These are phyloP conservation scores for Lepidium aucheri DNA, from an alignment of 345 rosid genomes.

Conservation along the genomic window DNA sequence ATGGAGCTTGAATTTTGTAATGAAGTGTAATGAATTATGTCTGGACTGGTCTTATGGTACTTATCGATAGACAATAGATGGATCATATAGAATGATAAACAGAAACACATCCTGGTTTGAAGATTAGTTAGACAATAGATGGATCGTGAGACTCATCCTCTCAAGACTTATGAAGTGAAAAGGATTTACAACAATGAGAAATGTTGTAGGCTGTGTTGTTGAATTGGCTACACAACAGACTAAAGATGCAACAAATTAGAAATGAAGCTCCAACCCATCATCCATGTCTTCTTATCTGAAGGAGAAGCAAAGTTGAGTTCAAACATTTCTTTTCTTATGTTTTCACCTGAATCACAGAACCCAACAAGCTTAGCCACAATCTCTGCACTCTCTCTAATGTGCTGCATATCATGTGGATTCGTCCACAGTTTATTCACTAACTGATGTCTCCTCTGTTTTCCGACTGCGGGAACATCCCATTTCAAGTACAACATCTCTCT, in stretches of 20 bases:
- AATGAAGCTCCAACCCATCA: constrained; percentile 88
- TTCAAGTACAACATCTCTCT: constrained; percentile 67
- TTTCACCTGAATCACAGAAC: constrained; percentile 71
- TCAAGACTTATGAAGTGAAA: neutral
- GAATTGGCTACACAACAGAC: neutral
- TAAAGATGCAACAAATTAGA: constrained; percentile 64
- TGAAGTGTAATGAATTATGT: no score
- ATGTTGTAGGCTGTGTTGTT: neutral
- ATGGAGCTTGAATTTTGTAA: no score
- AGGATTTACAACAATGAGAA: neutral
- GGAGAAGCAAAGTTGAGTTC: constrained; percentile 70
- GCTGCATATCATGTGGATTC: constrained; percentile 65
- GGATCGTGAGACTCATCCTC: neutral
- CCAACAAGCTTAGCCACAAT: constrained; percentile 83
- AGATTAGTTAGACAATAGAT: neutral
- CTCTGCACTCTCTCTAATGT: constrained; percentile 71
- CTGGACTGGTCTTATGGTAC: no score
- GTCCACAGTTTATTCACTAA: constrained; percentile 85
- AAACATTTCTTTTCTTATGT: constrained; percentile 83
- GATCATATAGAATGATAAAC: no score
- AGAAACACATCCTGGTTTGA: no score
- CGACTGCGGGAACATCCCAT: constrained; percentile 78
- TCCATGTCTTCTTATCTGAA: constrained; percentile 78
- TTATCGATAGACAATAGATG: neutral
- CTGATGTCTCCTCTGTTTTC: constrained; percentile 83